These are phyloP conservation scores for Ophiognomonia clavigignenti-juglandacearum DNA, from an alignment of 2,329 filamentous ascomycete genomes.

Conservation along the genomic window DNA sequence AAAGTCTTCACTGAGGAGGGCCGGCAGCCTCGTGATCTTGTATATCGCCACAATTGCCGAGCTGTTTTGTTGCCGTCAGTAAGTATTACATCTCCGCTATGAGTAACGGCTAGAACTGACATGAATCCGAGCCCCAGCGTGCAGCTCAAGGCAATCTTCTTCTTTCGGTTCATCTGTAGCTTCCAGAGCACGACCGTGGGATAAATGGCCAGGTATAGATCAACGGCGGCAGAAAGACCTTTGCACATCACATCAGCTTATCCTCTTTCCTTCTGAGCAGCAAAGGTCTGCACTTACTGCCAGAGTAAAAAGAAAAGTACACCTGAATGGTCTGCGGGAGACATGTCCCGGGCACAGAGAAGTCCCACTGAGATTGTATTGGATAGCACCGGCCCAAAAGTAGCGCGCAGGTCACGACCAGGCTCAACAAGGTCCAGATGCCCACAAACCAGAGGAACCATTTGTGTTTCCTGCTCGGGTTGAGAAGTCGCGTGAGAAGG, in stretches of 20 bases:
- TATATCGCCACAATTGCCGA: neutral
- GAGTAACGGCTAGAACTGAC: neutral
- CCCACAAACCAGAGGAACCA: conserved; percentile 32
- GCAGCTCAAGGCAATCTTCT: conserved; percentile 32
- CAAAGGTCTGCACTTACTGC: conserved; percentile 31
- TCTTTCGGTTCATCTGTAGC: conserved; percentile 32
- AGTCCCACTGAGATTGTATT: conserved; percentile 32
- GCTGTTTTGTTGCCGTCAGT: neutral
- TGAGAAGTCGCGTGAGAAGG: conserved; percentile 33
- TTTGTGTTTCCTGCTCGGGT: conserved; percentile 28
- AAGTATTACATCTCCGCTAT: neutral
- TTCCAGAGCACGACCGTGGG: conserved; percentile 31
- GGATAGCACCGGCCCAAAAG: conserved; percentile 39
- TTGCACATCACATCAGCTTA: too few relatives aligned
- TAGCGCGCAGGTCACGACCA: conserved; percentile 27
- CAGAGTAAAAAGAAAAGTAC: conserved; percentile 33
- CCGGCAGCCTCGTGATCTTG: neutral
- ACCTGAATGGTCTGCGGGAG: conserved; percentile 31
- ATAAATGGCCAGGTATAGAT: conserved; percentile 38
- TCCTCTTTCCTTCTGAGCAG: too few relatives aligned
- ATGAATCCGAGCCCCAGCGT: neutral
- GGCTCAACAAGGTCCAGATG: conserved; percentile 26
- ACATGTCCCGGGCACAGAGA: conserved; percentile 27
- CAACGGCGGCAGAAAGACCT: conserved; percentile 31
- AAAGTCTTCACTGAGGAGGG: neutral